Percentiles rank a stretch among this genome's conserved stretches.
phyloP scores from a whole-genome alignment of 768 basidiomycete species.

The Kwoniella bestiolae region DNA sequence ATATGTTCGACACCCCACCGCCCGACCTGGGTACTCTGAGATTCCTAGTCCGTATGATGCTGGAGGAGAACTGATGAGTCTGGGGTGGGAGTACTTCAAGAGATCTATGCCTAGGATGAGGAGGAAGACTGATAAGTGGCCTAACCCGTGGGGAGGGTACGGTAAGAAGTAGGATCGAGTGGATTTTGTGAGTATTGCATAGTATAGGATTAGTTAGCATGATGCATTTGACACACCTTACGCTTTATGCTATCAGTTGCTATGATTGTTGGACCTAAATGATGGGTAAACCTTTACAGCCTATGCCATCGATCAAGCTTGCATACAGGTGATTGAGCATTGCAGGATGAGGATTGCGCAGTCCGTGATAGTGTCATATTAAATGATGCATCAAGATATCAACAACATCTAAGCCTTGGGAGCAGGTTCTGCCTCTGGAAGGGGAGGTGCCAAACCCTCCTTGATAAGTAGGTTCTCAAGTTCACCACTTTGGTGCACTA shows the following conservation, averaged over 20 bases:
- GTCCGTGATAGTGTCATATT: too few relatives aligned
- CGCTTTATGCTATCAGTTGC: too few relatives aligned
- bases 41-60: conserved; percentile 95
- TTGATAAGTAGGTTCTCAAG: conserved; percentile 79
- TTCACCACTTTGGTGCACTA: conserved; percentile 97
- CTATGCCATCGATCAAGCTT: too few relatives aligned
- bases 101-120: conserved; percentile 48
- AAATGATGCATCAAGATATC: conserved; percentile 5
- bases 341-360: too few relatives aligned
- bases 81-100: conserved; percentile 91
- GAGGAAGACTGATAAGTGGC: conserved; percentile 36
- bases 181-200: conserved; percentile 1
- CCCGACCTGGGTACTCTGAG: conserved; percentile 87
- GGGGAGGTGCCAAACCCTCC: conserved; percentile 68
- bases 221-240: not conserved
- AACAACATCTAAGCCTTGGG: conserved; percentile 22
- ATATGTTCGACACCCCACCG: conserved; percentile 94
- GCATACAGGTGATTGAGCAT: too few relatives aligned
- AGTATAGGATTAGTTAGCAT: conserved; percentile 10
- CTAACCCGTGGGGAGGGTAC: conserved; percentile 33
- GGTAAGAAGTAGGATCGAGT: conserved; percentile 21
- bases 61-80: conserved; percentile 86
- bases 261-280: too few relatives aligned
- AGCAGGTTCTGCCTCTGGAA: conserved; percentile 50
- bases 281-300: too few relatives aligned